Evolutionary conservation across 2,329 filamentous ascomycete species (phyloP), one percentile per base, ranked within the genome.

Genomic region (Cadophora malorum): DNA sequence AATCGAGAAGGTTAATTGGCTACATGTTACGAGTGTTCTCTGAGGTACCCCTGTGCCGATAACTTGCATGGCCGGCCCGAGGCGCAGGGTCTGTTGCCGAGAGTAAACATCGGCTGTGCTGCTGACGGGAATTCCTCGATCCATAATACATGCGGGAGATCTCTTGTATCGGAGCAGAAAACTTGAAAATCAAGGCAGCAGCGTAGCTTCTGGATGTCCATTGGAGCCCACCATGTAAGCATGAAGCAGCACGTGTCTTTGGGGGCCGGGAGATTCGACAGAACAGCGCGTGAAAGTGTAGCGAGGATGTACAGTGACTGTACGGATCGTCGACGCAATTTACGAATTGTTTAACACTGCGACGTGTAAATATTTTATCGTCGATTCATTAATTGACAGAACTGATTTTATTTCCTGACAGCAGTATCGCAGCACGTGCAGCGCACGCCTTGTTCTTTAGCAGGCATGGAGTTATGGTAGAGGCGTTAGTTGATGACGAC

Each of bases 1-100:
- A 58, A 38, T 58, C 9, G 9, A 19, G 19, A 3, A 7, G 0
- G 21, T 23, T 10, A 3, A 58, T 23, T 58, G 55, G 55, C 55
- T 25, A 23, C 3, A 23, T 12, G 3, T 38, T 33, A 58, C 55
- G 33, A 58, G 12, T 3, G 35, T 14, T 14, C 35, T 38, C 12
- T 14, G 5, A 35, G 6, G 2, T 33, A 14, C 8, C 16, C 28
- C 21, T n/a, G 31, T 38, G 14, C 55, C 55, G 55, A 58, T 38
- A 58, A n/a, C 52, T n/a, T 55, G 12, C 53, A 21, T 35, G 28
- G 41, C 16, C 31, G 28, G 53, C 53, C 53, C 53, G 53, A 56
- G 53, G 53, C 53, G 53, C 53, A 58, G 4, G 31, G 33, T 23
- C 19, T 38, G 19, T 25, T 38, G 33, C 55, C 33, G 33, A 58